Evolutionary conservation across 2,329 filamentous ascomycete species (phyloP).

Genomic region (Microthyrium microscopicum): DNA sequence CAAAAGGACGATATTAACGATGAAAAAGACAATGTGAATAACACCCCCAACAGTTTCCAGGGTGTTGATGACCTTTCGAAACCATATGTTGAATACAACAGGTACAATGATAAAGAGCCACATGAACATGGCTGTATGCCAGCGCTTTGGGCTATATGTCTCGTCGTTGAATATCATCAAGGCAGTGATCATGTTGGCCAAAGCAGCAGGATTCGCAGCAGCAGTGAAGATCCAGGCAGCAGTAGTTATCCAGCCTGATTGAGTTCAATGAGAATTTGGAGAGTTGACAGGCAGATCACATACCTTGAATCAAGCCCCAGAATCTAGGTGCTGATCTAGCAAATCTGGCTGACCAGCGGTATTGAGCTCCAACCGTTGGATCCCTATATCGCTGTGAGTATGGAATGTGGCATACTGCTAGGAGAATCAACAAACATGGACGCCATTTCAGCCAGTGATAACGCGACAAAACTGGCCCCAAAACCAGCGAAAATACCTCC

Average conservation of each 20-base stretch:
- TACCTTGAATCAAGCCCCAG: slow-evolving; percentile 18
- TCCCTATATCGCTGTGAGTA: slow-evolving; percentile 11
- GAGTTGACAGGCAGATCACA: neutral
- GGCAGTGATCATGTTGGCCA: slow-evolving; percentile 19
- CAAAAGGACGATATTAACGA: slow-evolving; percentile 22
- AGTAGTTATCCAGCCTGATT: slow-evolving; percentile 17
- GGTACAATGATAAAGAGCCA: slow-evolving; percentile 18
- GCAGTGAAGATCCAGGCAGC: slow-evolving; percentile 21
- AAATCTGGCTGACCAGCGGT: slow-evolving; percentile 17
- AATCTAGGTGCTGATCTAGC: slow-evolving; percentile 14
- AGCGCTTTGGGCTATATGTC: slow-evolving; percentile 19
- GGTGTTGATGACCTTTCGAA: slow-evolving; percentile 19
- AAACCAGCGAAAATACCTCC: slow-evolving; percentile 15
- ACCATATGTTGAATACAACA: slow-evolving; percentile 20
- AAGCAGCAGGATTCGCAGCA: slow-evolving; percentile 18
- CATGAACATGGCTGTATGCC: slow-evolving; percentile 25
- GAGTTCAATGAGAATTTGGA: neutral
- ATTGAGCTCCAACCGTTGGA: slow-evolving; percentile 18
- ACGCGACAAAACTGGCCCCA: slow-evolving; percentile 16
- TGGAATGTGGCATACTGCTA: neutral
- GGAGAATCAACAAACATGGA: slow-evolving; percentile 17
- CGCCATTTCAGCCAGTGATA: slow-evolving; percentile 17
- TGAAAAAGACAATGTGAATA: slow-evolving; percentile 19
- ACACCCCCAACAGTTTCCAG: slow-evolving; percentile 23
- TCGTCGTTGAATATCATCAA: slow-evolving; percentile 21